A percentile compares a stretch with the other conserved stretches of the same genome.
Conservation (phyloP, 805 yeast species). For the Gaillardinia entomophila region DNA sequence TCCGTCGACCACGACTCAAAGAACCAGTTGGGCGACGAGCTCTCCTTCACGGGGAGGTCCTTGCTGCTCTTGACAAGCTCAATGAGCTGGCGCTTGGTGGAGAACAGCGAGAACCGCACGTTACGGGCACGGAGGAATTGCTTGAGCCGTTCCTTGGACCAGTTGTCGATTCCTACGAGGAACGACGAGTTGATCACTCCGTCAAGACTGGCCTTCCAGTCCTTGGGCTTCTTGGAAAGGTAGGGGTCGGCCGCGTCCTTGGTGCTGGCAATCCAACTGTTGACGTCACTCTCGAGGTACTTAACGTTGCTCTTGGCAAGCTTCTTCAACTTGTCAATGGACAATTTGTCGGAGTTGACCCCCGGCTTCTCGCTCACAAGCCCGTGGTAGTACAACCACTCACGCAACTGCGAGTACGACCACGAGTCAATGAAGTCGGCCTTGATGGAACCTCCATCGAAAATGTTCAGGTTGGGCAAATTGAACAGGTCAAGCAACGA, state of each 20-base stretch:
- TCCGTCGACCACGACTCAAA: constrained; percentile 36
- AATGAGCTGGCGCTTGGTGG: constrained; percentile 35
- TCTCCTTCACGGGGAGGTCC: constrained; percentile 26
- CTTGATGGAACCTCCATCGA: constrained; percentile 35
- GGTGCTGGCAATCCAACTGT: constrained; percentile 26
- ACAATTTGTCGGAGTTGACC: constrained; percentile 26
- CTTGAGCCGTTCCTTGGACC: constrained; percentile 43
- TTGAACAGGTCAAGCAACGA: constrained; percentile 37
- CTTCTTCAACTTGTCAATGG: constrained; percentile 26
- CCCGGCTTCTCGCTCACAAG: constrained; percentile 21
- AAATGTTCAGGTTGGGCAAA: constrained; percentile 25
- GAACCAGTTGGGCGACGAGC: constrained; percentile 15
- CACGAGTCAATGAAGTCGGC: constrained; percentile 45
- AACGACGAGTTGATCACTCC: constrained; percentile 41
- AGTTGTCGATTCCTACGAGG: constrained; percentile 37
- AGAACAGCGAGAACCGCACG: constrained; percentile 30
- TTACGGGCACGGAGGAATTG: constrained; percentile 37
- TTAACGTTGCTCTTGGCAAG: constrained; percentile 27
- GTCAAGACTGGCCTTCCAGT: constrained; percentile 12
- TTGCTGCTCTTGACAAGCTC: constrained; percentile 33
- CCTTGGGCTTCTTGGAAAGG: constrained; percentile 21
- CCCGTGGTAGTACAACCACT: constrained; percentile 46
- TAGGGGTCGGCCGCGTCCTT: constrained; percentile 26
- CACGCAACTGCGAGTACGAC: constrained; percentile 48
- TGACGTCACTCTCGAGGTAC: constrained; percentile 33